Evolutionary conservation across 1,139 yeast genomes (phyloP).

Genomic region (Blastobotrys indianensis): DNA sequence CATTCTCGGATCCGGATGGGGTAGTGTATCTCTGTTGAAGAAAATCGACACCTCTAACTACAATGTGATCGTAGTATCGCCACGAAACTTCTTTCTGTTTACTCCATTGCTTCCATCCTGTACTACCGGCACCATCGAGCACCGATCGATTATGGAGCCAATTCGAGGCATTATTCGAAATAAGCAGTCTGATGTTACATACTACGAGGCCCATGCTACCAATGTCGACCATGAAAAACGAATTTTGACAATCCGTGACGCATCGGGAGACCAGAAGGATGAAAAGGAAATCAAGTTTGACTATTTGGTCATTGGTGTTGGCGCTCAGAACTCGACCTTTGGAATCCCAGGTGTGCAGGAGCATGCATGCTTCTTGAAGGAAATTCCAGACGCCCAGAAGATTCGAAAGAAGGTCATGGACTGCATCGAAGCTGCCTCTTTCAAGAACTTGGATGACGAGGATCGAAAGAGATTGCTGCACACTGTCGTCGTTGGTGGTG

Average conservation of each 20-base stretch:
- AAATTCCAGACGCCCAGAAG: conserved; percentile 72
- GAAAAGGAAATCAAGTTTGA: conserved; percentile 48
- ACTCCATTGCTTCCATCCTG: conserved; percentile 91
- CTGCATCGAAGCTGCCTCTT: conserved; percentile 75
- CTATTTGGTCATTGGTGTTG: conserved; percentile 81
- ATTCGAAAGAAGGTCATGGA: conserved; percentile 74
- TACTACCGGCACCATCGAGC: conserved; percentile 89
- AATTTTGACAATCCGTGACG: conserved; percentile 44
- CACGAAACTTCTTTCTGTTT: conserved; percentile 90
- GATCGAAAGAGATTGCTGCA: conserved; percentile 77
- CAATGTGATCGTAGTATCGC: conserved; percentile 85
- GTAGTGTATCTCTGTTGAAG: conserved; percentile 75
- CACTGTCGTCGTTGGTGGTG: conserved; percentile 90
- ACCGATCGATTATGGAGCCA: conserved; percentile 85
- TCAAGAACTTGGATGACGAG: conserved; percentile 65
- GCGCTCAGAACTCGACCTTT: conserved; percentile 87
- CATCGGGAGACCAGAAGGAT: conserved; percentile 25
- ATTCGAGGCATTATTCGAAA: conserved; percentile 68
- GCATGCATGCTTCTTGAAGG: conserved; percentile 79
- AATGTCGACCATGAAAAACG: conserved; percentile 66
- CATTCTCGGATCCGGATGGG: conserved; percentile 94
- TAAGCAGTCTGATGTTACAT: conserved; percentile 72
- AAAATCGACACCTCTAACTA: conserved; percentile 79
- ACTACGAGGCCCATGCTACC: conserved; percentile 89
- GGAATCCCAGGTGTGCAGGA: conserved; percentile 93